Conservation (phyloP, 2,329 filamentous ascomycete species). For the Pestalotiopsis sp. region DNA sequence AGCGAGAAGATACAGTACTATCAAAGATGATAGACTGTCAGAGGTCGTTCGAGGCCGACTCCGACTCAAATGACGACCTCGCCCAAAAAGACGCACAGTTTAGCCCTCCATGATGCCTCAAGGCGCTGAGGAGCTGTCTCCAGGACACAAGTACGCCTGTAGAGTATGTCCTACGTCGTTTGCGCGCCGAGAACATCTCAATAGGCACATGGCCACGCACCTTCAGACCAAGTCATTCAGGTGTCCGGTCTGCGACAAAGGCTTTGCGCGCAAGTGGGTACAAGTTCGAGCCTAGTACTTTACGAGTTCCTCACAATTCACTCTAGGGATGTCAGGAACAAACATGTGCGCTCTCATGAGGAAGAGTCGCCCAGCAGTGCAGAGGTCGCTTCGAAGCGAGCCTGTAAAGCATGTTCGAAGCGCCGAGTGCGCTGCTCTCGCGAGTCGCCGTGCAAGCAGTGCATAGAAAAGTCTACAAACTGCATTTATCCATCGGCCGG, state of each 20-base stretch:
- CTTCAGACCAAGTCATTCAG: not conserved
- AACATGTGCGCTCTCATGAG: not conserved
- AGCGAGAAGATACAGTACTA: not conserved
- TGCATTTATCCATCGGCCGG: not conserved
- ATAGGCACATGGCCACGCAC: not conserved
- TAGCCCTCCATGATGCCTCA: not conserved
- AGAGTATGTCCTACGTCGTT: not conserved
- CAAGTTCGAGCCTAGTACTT: not conserved
- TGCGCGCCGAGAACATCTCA: not conserved
- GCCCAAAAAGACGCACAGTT: not conserved
- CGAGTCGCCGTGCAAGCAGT: not conserved
- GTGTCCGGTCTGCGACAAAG: not conserved
- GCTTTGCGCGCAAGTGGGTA: not conserved
- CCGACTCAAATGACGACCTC: not conserved
- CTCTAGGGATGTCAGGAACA: not conserved
- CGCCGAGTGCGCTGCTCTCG: not conserved
- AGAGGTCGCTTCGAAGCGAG: not conserved
- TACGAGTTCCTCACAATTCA: not conserved
- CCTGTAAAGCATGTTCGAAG: not conserved
- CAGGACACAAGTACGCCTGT: not conserved
- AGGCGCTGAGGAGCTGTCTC: not conserved
- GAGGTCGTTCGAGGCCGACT: not conserved
- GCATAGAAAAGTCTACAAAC: not conserved
- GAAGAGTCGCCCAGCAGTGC: not conserved
- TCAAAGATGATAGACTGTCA: not conserved